Evolutionary conservation across 2,329 filamentous ascomycete species (phyloP), one percentile per base, ranked within the genome.

Genomic region (Claviceps pazoutovae): DNA sequence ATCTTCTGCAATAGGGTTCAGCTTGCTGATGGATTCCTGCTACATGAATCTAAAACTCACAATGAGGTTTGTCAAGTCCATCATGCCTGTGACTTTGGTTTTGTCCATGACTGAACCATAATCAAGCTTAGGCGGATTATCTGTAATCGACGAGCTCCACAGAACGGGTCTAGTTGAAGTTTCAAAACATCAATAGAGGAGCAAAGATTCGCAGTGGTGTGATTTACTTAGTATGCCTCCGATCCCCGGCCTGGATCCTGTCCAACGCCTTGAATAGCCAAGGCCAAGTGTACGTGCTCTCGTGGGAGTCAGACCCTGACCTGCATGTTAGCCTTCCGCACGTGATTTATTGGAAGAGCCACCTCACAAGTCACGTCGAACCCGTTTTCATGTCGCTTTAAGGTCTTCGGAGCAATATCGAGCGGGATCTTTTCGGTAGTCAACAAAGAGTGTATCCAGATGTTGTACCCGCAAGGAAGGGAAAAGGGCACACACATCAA

Each of bases 271-370:
- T 49, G 30, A 48, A 49, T 66, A 66, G 52, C 71, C 59, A 53
- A 87, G 70, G 71, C 74, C 77, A 83, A 1, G 73, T 63, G 62
- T 89, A 94, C 23, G 72, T 66, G 66, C 86, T 89, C 45, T 72
- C 62, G 64, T 95, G 89, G 1, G 72, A 73, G 62, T 86, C 83
- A 54, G 75, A 75, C 83, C 84, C 84, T 87, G n/a, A 19, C 21
- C 9, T 49, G 19, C 14, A 3, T 6, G n/a, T 50, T 11, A 58
- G 54, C 11, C 23, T 34, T 19, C 49, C 8, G 16, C 2, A 19
- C 13, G 26, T 17, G n/a, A 11, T 26, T 17, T 1, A 30, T 3
- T 8, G 7, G 26, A 17, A 8, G 36, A 2, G 4, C 34, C 7
- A 34, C 42, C 58, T 52, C 62, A 70, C 68, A 71, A 45, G 62